Conservation (phyloP, 257 asterid species). For the Ajuga chamaepitys region DNA sequence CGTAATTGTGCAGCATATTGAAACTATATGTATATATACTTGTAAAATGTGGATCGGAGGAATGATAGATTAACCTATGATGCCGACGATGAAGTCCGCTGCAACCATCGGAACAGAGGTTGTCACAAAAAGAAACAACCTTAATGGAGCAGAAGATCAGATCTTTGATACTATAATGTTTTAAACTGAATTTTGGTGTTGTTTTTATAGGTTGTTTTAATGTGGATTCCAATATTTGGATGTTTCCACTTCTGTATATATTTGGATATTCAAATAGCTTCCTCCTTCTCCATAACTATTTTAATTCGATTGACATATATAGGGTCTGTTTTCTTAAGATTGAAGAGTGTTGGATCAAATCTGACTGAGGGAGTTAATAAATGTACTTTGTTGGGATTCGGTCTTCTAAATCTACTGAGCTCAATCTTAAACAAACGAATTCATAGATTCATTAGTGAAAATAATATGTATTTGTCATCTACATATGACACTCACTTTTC, state of each 20-base stretch:
- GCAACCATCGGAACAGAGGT: conserved; percentile 19
- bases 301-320: too few species aligned
- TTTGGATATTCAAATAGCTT: not conserved
- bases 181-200: not conserved
- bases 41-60: not conserved
- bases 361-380: too few species aligned
- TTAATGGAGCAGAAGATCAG: not conserved
- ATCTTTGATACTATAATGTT: not conserved
- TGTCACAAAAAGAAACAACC: not conserved
- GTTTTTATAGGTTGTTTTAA: not conserved
- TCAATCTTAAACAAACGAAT: too few species aligned
- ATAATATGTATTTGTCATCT: too few species aligned
- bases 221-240: conserved; percentile 17
- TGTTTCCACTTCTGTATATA: not conserved
- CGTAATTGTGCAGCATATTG: not conserved
- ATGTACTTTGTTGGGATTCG: too few species aligned
- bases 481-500: too few species aligned
- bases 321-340: too few species aligned
- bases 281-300: too few species aligned
- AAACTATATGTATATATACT: not conserved
- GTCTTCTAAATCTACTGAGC: too few species aligned
- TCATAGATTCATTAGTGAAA: too few species aligned
- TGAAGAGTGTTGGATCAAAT: too few species aligned
- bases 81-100: conserved; percentile 26
- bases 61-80: conserved; percentile 9